These are phyloP conservation scores for Pleurozium schreberi DNA, from an alignment of 225 moss, liverwort and hornwort genomes.

Conservation along the genomic window DNA sequence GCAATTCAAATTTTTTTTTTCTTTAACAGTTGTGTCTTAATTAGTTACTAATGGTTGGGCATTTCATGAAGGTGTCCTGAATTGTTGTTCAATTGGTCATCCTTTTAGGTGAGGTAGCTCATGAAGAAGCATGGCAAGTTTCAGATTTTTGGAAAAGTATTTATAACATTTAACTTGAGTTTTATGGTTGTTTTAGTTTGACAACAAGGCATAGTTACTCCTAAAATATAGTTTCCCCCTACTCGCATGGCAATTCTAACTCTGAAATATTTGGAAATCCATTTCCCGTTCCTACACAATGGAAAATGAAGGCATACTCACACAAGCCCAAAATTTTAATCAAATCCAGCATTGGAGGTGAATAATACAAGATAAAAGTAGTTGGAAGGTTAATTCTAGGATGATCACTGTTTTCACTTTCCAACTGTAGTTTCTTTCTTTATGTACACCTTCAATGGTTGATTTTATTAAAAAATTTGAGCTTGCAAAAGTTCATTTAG, in stretches of 20 bases:
- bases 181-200: neutral
- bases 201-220: neutral
- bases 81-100: neutral
- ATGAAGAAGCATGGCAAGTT: neutral
- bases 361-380: neutral
- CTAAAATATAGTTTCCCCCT: neutral
- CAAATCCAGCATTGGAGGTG: no score
- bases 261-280: neutral
- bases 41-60: neutral
- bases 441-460: neutral
- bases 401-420: neutral
- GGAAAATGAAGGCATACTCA: accelerated
- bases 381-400: accelerated
- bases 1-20: neutral
- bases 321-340: neutral
- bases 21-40: accelerated
- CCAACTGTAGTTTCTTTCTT: neutral
- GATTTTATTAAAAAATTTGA: neutral
- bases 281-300: accelerated
- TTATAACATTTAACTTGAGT: neutral
- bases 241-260: accelerated
- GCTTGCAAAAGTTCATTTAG: neutral
- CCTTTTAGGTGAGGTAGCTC: accelerated
- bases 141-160: accelerated
- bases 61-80: neutral